Base-by-base conservation (phyloP, 257 asterid species). In the Primulina tabacum region DNA sequence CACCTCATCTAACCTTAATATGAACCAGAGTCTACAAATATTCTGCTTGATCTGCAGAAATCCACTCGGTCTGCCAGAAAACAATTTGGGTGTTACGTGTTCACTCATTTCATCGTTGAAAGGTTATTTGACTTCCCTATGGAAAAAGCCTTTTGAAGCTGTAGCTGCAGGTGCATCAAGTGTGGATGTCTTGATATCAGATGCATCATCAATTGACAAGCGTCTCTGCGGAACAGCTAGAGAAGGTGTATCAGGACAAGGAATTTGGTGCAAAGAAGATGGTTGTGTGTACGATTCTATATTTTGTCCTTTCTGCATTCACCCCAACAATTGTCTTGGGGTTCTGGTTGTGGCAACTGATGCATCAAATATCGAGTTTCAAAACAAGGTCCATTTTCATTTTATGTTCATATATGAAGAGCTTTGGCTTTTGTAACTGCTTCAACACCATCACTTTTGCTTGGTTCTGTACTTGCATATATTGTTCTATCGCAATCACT, bases 201-300 rank as follows among this genome's bases (percentile, higher is more conserved):
- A 89, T 66, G 34, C 71, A 61, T 80, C 78, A 24, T 88, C 82
- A 9, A 78, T 90, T 68, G 79, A 89, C 80, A 81, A 79, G 73
- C 78, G 77, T 37, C 64, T 93, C 65, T 77, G 69, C 66, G 81
- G 60, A 69, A 70, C 72, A 70, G 72, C 81, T 70, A 75, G 62
- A 72, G 88, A 79, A 40, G 81, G 73, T 74, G 74, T 70, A 70
- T 68, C 84, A 0, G 91, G 82, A 72, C 87, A 88, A 69, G 99
- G 92, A 59, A 75, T 88, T 82, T 94, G 99, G 99, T 94, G 97
- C 82, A 87, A 83, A 73, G 97, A 88, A 81, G 99, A 94, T 79
- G 99, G 99, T 24, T 94, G 99, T 57, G 99, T 94, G 26, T 94
- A 74, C 79, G 83, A 78, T 63, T 79, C 89, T 50, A 32, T 94